Evolutionary conservation across 2,329 filamentous ascomycete genomes (phyloP).

Genomic region (Fusarium sp.): DNA sequence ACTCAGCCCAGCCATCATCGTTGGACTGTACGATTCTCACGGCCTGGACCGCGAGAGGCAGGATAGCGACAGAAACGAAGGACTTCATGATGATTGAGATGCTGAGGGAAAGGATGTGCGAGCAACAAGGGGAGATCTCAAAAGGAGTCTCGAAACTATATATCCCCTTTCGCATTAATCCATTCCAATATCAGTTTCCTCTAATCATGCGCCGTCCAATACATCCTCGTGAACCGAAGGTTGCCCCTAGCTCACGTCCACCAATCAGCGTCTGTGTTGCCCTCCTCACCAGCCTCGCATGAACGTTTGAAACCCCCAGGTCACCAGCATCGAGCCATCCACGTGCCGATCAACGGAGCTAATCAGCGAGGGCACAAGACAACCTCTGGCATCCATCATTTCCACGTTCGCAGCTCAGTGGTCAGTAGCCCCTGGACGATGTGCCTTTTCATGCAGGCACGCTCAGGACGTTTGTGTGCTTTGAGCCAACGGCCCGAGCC

Average conservation of each 20-base stretch:
- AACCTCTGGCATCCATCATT: neutral
- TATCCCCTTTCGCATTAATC: conserved; percentile 28
- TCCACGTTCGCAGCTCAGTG: conserved; percentile 40
- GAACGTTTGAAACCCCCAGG: conserved; percentile 38
- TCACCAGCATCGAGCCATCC: conserved; percentile 35
- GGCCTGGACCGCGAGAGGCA: conserved; percentile 50
- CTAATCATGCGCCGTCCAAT: conserved; percentile 39
- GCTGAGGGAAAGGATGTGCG: conserved; percentile 29
- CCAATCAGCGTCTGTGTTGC: conserved; percentile 35
- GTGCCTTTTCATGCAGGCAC: conserved; percentile 19
- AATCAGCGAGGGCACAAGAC: conserved; percentile 24
- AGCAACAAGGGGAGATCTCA: neutral
- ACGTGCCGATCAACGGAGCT: conserved; percentile 40
- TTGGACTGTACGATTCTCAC: conserved; percentile 74
- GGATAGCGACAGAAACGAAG: conserved; percentile 39
- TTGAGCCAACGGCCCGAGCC: conserved; percentile 39
- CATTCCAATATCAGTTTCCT: conserved; percentile 40
- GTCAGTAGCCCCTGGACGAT: conserved; percentile 13
- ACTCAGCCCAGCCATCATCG: conserved; percentile 81
- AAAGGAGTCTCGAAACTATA: conserved; percentile 28
- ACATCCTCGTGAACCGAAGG: conserved; percentile 30
- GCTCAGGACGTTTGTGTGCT: conserved; percentile 13
- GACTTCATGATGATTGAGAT: conserved; percentile 47
- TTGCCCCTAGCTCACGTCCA: conserved; percentile 3
- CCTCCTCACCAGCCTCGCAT: conserved; percentile 30